Evolutionary conservation across 2,329 filamentous ascomycete species (phyloP), one percentile per base, ranked within the genome.

Genomic region (Neurospora sp.): DNA sequence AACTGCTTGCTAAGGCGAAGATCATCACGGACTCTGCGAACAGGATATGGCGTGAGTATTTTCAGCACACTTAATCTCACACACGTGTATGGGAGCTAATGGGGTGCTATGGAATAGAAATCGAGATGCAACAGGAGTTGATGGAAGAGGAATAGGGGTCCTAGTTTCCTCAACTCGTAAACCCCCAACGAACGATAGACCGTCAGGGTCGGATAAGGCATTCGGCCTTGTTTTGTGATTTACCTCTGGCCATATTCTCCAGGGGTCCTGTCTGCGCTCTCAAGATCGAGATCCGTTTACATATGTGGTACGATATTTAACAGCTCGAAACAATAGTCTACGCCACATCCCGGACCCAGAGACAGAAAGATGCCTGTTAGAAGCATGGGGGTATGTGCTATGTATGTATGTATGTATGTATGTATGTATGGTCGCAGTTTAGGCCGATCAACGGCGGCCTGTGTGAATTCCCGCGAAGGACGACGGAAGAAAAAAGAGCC

Each of bases 11-110:
- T 19, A 93, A 92, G 77, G 90, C 90, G 1, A 86, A 87, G 71
- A 82, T 90, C 40, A 93, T 93, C 72, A 85, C 89, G 38, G 84
- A 87, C 38, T 90, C 89, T 66, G 91, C 91, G 19, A 92, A 88
- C 79, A 84, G 85, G 72, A 80, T 93, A 28, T 93, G 90, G 89
- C 88, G 85, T 89, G 81, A 78, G 86, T 82, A 33, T 17, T 17
- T 17, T 19, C 33, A 15, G 66, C 36, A 68, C 38, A 3, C 69
- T 19, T 42, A 5, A 5, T 36, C 9, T 17, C 15, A 0, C 2
- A 8, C n/a, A 17, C n/a, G 13, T 46, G 7, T 5, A 23, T 58
- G 23, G 46, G n/a, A 19, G 38, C 68, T 66, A 39, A 68, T 17
- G 46, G 33, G 28, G 40, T 70, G 69, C 62, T 17, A 15, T 68